phyloP scores from a whole-genome alignment of 2,329 filamentous ascomycete species.

The Trichophyton simii region DNA sequence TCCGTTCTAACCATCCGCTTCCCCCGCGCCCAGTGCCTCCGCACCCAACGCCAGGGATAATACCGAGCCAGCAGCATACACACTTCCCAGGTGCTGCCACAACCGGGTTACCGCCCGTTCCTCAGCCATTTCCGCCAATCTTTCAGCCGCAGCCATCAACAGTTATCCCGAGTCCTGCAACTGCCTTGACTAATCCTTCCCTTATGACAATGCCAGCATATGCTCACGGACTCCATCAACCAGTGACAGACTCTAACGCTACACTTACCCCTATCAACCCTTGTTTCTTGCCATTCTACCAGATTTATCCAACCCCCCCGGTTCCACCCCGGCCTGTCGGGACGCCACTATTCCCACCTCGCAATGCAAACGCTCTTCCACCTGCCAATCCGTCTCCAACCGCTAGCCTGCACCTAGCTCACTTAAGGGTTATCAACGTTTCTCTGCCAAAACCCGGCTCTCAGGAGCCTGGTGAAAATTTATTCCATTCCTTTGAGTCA shows the following conservation, averaged over 20 bases:
- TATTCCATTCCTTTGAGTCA: constrained; percentile 27
- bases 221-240: neutral
- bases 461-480: constrained; percentile 8
- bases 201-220: neutral
- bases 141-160: neutral
- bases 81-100: neutral
- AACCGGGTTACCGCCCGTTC: no score
- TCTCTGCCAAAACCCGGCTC: neutral
- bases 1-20: neutral
- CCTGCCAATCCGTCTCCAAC: constrained; percentile 35
- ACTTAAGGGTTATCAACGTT: constrained; percentile 31
- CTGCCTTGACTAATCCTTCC: neutral
- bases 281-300: neutral
- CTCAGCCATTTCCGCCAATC: neutral
- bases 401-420: constrained; percentile 46
- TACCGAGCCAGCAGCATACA: neutral
- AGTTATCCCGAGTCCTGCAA: neutral
- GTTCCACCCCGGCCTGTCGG: constrained; percentile 10
- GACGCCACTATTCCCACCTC: constrained; percentile 25
- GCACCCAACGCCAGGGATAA: no score
- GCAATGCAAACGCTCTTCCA: constrained; percentile 22
- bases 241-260: neutral
- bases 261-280: neutral
- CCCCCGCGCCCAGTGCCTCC: neutral
- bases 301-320: neutral